These are phyloP conservation scores for Ophiocordyceps polyrhachis-furcata DNA, from an alignment of 2,329 filamentous ascomycete species.

Conservation along the genomic window DNA sequence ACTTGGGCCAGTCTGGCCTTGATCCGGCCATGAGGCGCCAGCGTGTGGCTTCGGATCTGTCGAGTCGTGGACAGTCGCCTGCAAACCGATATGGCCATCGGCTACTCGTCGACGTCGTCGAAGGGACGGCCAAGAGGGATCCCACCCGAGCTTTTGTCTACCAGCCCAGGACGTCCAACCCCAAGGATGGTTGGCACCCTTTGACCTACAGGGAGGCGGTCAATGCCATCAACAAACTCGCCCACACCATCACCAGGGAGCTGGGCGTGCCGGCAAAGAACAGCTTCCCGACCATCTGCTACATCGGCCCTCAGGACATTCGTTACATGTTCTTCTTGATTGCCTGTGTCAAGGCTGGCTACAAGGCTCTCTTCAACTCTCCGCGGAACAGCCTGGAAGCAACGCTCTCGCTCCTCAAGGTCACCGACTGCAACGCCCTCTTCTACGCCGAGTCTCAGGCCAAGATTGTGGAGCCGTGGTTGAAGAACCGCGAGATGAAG, in stretches of 20 bases:
- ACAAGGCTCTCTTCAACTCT: constrained; percentile 4
- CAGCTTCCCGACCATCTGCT: constrained; percentile 16
- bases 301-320: constrained; percentile 10
- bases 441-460: constrained; percentile 8
- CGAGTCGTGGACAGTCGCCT: neutral
- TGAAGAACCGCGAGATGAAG: constrained; percentile 12
- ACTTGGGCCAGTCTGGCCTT: neutral
- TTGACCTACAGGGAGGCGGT: constrained; percentile 10
- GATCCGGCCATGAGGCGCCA: neutral
- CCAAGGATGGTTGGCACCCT: constrained; percentile 10
- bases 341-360: constrained; percentile 3
- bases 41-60: neutral
- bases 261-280: constrained; percentile 6
- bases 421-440: constrained; percentile 22
- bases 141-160: constrained; percentile 19
- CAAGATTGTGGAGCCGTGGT: constrained; percentile 4
- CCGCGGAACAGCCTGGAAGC: constrained; percentile 4
- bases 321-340: constrained; percentile 4
- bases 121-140: constrained; percentile 7
- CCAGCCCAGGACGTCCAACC: constrained; percentile 10
- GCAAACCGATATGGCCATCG: neutral
- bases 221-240: constrained; percentile 12
- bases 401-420: constrained; percentile 19
- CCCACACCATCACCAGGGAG: constrained; percentile 19
- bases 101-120: constrained; percentile 7